Percentiles rank a stretch among this genome's conserved stretches.
phyloP scores from a whole-genome alignment of 345 rosid genomes.

The Salix suchowensis region DNA sequence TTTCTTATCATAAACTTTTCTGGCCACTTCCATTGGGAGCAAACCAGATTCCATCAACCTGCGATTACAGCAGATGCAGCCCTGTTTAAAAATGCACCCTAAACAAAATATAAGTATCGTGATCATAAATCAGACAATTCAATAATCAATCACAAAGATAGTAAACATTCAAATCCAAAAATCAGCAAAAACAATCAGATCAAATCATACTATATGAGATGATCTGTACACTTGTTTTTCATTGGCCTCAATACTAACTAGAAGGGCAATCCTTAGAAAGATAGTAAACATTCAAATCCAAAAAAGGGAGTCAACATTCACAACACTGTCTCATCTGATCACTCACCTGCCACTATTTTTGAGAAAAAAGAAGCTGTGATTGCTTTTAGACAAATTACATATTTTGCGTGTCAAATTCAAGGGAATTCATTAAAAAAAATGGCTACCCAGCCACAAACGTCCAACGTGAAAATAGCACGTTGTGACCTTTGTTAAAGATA shows the following conservation, averaged over 20 bases:
- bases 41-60: slow-evolving; percentile 99
- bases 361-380: neutral
- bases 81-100: neutral
- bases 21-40: slow-evolving; percentile 65
- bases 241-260: neutral
- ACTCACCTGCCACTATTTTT: neutral
- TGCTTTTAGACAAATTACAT: neutral
- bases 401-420: neutral
- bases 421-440: neutral
- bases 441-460: neutral
- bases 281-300: neutral
- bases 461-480: neutral
- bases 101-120: neutral
- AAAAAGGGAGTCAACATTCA: neutral
- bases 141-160: neutral
- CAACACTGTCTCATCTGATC: neutral
- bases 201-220: neutral
- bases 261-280: neutral
- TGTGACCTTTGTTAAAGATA: neutral
- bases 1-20: slow-evolving; percentile 63
- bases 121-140: neutral
- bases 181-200: neutral
- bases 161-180: neutral
- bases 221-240: neutral
- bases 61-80: slow-evolving; percentile 10